Evolutionary conservation across 768 basidiomycete genomes (phyloP).

Genomic region (Pleurotus platypus): DNA sequence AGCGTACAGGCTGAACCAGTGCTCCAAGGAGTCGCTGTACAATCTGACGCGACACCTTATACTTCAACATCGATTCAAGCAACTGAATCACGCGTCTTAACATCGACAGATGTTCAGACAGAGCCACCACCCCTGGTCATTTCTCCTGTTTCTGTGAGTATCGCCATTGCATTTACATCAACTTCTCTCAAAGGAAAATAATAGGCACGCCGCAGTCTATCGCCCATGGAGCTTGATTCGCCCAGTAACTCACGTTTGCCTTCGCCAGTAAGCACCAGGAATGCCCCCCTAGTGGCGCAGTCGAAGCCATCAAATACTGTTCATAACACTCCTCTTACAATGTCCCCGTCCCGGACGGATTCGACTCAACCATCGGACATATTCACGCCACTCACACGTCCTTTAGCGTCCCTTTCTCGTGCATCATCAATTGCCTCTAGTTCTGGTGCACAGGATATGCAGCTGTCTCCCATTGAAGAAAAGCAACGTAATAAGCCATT

Average conservation of each 20-base stretch:
- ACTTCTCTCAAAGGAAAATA: neutral
- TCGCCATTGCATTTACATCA: too few relatives aligned
- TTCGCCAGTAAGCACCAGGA: conserved; percentile 9
- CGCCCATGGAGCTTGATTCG: conserved; percentile 63
- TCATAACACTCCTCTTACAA: neutral
- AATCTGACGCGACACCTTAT: conserved; percentile 12
- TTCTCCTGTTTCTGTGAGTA: conserved; percentile 4
- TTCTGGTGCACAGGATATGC: conserved; percentile 23
- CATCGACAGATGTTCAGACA: conserved; percentile 17
- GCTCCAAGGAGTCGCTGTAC: conserved; percentile 15
- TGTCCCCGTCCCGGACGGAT: conserved; percentile 4
- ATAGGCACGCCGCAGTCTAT: conserved; percentile 37
- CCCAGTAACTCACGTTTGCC: conserved; percentile 25
- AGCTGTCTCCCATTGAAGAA: conserved; percentile 18
- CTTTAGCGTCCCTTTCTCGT: conserved; percentile 8
- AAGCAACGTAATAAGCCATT: neutral
- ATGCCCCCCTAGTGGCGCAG: neutral
- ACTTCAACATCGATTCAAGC: conserved; percentile 15
- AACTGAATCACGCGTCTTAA: conserved; percentile 12
- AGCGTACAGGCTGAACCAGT: conserved; percentile 20
- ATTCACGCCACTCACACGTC: neutral
- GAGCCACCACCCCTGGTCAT: conserved; percentile 9
- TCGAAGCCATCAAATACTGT: neutral
- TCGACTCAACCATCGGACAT: conserved; percentile 1
- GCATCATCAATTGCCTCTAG: conserved; percentile 22